A percentile compares a stretch with the other conserved stretches of the same genome.
Conservation (phyloP, 176 grass and related monocot species). For the Urochloa ruziziensis region DNA sequence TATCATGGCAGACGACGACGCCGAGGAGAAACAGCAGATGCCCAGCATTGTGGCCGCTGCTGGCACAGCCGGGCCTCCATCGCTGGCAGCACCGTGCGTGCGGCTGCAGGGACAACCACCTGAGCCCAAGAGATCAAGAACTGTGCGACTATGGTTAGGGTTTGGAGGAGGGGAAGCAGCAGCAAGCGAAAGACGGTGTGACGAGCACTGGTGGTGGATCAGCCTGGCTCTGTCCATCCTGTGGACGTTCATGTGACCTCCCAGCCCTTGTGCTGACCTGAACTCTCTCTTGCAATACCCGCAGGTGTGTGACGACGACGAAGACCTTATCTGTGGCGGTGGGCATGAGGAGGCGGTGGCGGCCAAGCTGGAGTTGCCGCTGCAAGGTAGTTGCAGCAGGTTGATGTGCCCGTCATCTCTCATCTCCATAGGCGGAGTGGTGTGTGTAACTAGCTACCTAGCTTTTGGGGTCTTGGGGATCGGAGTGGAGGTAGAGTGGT, state of each 20-base stretch:
- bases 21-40: not conserved
- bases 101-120: too few species aligned
- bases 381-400: not conserved
- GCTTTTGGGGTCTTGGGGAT: not conserved
- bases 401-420: not conserved
- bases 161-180: not conserved
- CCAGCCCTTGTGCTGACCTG: conserved; percentile 9
- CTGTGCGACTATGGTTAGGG: not conserved
- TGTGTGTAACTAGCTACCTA: too few species aligned
- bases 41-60: not conserved
- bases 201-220: not conserved
- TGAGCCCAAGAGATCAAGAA: not conserved
- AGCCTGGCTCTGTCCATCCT: conserved; percentile 25
- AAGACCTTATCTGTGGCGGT: not conserved
- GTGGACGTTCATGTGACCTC: conserved; percentile 30
- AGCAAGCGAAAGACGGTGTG: not conserved
- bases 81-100: not conserved
- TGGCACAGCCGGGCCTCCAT: not conserved
- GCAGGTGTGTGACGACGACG: not conserved
- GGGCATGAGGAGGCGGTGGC: not conserved
- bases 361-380: not conserved
- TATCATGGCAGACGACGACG: not conserved
- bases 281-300: conserved; percentile 23
- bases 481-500: not conserved
- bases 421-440: conserved; percentile 4